Evolutionary conservation across 352 stramenopile species (phyloP).

Genomic region (Phytophthora rubi): DNA sequence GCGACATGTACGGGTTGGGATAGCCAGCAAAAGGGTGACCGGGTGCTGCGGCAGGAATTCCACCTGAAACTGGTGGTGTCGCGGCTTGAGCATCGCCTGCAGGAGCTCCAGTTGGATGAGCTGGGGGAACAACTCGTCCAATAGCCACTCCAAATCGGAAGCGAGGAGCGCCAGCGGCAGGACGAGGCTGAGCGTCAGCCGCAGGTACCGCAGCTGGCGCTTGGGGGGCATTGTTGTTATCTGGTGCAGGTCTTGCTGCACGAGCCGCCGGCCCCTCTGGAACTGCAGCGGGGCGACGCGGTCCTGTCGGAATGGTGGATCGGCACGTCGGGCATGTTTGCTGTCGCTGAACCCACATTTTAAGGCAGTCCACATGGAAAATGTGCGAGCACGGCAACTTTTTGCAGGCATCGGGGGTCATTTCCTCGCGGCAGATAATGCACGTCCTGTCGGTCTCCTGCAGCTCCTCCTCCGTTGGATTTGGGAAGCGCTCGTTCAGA

Average conservation of each 20-base stretch:
- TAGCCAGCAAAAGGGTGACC: constrained; percentile 55
- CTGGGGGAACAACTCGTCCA: constrained; percentile 29
- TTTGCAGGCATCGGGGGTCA: constrained; percentile 91
- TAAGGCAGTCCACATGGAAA: constrained; percentile 97
- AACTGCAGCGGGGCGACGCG: constrained; percentile 48
- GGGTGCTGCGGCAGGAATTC: constrained; percentile 28
- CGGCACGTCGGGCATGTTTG: constrained; percentile 98
- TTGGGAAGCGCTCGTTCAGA: constrained; percentile 96
- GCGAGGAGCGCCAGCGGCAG: constrained; percentile 29
- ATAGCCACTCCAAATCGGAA: constrained; percentile 43
- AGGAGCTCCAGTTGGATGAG: constrained; percentile 25
- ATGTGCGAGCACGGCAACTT: constrained; percentile 98
- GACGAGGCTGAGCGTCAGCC: constrained; percentile 16
- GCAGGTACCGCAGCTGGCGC: constrained; percentile 23
- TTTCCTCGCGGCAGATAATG: constrained; percentile 97
- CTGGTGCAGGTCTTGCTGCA: constrained; percentile 29
- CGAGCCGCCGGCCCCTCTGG: constrained; percentile 32
- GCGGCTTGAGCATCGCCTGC: constrained; percentile 13
- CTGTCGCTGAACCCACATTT: constrained; percentile 99
- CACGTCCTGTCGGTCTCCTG: constrained; percentile 92
- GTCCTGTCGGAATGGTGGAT: constrained; percentile 91
- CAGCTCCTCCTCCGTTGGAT: constrained; percentile 94
- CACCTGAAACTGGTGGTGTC: constrained; percentile 13
- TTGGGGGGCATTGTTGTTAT: constrained; percentile 26
- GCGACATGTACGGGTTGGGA: constrained; percentile 58